Base-by-base conservation (phyloP, 2,329 filamentous ascomycete species). In the Xylaria polymorpha region DNA sequence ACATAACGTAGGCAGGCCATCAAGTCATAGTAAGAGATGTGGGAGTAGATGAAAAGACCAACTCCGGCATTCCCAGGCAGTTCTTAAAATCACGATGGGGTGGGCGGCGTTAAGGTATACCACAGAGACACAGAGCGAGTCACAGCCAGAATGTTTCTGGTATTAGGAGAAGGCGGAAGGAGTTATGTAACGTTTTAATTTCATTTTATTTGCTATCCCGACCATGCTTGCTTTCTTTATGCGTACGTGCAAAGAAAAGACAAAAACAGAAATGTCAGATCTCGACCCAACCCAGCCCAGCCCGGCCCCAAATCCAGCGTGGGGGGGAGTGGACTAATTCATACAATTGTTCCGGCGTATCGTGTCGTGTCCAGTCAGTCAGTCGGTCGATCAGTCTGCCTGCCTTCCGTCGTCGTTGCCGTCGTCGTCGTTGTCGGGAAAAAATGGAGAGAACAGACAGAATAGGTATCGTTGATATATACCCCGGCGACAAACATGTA, bases 181-280 rank as follows among this genome's bases (percentile, higher is more conserved):
- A 29, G 67, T 57, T 18, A 58, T 46, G 69, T 75, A 66, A 74
- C 65, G 69, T 70, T 71, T 71, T 61, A 64, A 71, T 62, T 74
- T 65, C 76, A 76, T 67, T 78, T 77, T 74, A 78, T 77, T 77
- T 78, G 76, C 76, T 77, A 81, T 79, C 77, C 77, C 74, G 69
- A 66, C 71, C 74, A 72, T 73, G 25, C 25, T 29, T 75, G 72
- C 74, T 72, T 72, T 69, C 25, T 53, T 53, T 53, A 53, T 53
- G 50, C 50, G 75, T 73, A 70, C 68, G 69, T 53, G 56, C 70
- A 73, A 69, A 74, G 50, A 75, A 74, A 75, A 57, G 75, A 71
- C 67, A 75, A 71, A 68, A 59, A 43, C 37, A 37, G 29, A 57
- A 29, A 73, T 39, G n/a, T 56, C 51, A 72, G 61, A 72, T 56